Percentiles rank a stretch among this genome's conserved stretches.
These are phyloP conservation scores for Cyberlindnera mrakii DNA, from an alignment of 805 yeast species.

Conservation along the genomic window DNA sequence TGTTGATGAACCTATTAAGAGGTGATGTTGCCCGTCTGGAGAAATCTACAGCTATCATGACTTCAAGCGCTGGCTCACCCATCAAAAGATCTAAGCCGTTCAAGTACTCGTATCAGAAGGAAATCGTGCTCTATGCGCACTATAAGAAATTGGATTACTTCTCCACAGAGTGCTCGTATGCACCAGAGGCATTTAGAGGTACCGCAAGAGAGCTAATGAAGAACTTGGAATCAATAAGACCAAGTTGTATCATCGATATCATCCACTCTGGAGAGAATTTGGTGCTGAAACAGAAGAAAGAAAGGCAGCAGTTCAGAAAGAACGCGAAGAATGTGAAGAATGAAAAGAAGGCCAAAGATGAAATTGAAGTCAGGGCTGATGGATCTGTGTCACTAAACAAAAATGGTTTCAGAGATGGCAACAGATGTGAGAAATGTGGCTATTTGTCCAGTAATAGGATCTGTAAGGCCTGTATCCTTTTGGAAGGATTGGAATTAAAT, in stretches of 20 bases:
- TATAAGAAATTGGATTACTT: constrained; percentile 92
- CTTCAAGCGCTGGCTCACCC: constrained; percentile 79
- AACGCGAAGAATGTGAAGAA: constrained; percentile 7
- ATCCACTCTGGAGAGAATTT: constrained; percentile 91
- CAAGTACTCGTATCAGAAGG: constrained; percentile 94
- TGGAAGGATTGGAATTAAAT: constrained; percentile 76
- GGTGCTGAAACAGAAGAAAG: constrained; percentile 53
- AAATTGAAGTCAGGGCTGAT: constrained; percentile 49
- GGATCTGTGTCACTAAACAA: constrained; percentile 49
- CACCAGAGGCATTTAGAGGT: constrained; percentile 98
- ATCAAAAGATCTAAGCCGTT: constrained; percentile 93
- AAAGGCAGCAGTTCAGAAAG: constrained; percentile 26
- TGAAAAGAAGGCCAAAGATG: constrained; percentile 20
- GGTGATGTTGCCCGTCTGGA: constrained; percentile 96
- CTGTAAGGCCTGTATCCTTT: constrained; percentile 88
- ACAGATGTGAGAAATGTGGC: constrained; percentile 83
- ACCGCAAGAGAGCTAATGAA: constrained; percentile 92
- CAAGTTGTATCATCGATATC: constrained; percentile 89
- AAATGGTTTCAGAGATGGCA: constrained; percentile 50
- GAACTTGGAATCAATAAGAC: constrained; percentile 82
- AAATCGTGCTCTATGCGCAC: constrained; percentile 94
- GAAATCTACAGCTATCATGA: constrained; percentile 78
- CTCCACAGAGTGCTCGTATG: constrained; percentile 95
- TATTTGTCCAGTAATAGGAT: constrained; percentile 81
- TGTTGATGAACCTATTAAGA: constrained; percentile 85